These are phyloP conservation scores for Suillus ampliporus DNA, from an alignment of 768 basidiomycete genomes.

Conservation along the genomic window DNA sequence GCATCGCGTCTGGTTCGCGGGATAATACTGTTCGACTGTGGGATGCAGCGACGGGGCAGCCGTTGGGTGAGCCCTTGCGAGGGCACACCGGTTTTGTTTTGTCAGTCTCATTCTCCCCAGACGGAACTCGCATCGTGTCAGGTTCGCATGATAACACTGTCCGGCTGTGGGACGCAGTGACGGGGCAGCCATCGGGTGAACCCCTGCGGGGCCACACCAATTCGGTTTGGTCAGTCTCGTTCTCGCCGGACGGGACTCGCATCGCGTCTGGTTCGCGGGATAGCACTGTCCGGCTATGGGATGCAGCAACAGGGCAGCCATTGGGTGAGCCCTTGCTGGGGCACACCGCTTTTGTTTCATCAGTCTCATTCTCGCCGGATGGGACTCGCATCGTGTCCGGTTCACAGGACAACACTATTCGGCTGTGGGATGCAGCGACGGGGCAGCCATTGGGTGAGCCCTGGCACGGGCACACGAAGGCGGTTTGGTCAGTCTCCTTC, in stretches of 20 bases:
- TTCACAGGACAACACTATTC: too few relatives aligned
- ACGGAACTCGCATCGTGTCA: background rate
- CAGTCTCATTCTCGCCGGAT: too few relatives aligned
- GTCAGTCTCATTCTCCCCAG: conserved; percentile 4
- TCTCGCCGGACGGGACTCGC: background rate
- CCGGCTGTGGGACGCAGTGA: background rate
- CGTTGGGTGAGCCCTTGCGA: conserved; percentile 5
- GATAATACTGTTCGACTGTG: conserved; percentile 17
- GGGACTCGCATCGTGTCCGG: too few relatives aligned
- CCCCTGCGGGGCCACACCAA: background rate
- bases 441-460: too few relatives aligned
- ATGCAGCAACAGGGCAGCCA: conserved; percentile 12
- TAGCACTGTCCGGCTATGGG: conserved; percentile 17
- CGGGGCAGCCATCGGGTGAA: background rate
- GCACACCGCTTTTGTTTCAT: too few relatives aligned
- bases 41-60: conserved; percentile 15
- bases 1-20: conserved; percentile 12
- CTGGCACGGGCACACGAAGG: too few relatives aligned
- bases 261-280: background rate
- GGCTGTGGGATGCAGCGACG: too few relatives aligned
- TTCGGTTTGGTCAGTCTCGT: background rate
- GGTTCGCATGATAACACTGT: background rate
- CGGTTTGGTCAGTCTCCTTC: background rate
- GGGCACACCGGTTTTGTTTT: conserved; percentile 14
- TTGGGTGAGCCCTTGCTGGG: conserved; percentile 8